Base-by-base conservation (phyloP, 306 rosid genomes). In the Sophora flavescens region DNA sequence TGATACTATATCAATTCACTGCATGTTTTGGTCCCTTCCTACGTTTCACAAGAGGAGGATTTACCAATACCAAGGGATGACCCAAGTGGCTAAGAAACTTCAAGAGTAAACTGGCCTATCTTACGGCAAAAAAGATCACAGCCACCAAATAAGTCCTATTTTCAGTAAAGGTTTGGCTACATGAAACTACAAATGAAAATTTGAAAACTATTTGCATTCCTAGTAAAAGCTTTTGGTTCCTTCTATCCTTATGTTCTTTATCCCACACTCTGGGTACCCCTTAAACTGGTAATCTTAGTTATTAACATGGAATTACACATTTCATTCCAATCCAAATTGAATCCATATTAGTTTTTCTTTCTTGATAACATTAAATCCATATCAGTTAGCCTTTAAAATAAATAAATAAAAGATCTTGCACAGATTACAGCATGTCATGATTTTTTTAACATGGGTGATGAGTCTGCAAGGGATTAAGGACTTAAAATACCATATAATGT, bases 1-100 rank as follows among this genome's bases (percentile, higher is more conserved):
- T 56, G 61, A 65, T 74, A 44, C 16, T 48, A 56, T 35, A 35
- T 35, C 39, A 5, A 39, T 50, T 32, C 30, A 33, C 32, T 1
- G 59, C 63, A 35, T 17, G 52, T 32, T 35, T 36, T 35, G 18
- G 38, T 52, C 51, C 52, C 51, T 53, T 70, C 75, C 17, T 36
- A 33, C 50, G 63, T 70, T 63, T 70, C 75, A 51, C 33, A 1
- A 35, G 39, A 69, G 48, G 16, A 16, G 45, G 36, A 70, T 48
- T 7, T 52, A 41, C 16, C 35, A 36, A 12, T 6, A 17, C 38
- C 10, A 35, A 35, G 38, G 5, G 38, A 35, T 35, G 39, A 35
- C 6, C 6, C 6, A 52, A 11, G 7, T 39, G 44, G 44, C 44
- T 33, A 35, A 4, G 39, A 35, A 70, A 52, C 36, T 36, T 26